Percentiles rank a stretch among this genome's conserved stretches.
These are phyloP conservation scores for Coriolopsis trogii DNA, from an alignment of 1,284 basidiomycete species.

Conservation along the genomic window DNA sequence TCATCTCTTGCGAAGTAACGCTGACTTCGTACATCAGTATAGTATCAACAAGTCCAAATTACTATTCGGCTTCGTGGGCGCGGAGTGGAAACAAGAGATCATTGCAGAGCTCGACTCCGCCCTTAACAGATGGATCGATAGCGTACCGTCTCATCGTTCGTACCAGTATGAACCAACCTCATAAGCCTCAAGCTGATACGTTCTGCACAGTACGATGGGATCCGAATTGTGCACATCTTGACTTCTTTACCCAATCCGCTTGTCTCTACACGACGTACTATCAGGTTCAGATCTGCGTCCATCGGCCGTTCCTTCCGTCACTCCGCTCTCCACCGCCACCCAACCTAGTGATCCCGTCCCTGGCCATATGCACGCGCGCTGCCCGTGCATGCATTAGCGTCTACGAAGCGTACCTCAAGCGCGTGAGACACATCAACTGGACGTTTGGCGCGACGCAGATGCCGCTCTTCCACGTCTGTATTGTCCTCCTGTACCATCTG, in stretches of 20 bases:
- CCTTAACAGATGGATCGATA: slow-evolving; percentile 65
- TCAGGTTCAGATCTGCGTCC: slow-evolving; percentile 76
- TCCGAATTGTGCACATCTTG: slow-evolving; percentile 55
- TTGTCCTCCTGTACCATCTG: too few relatives aligned
- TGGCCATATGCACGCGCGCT: too few relatives aligned
- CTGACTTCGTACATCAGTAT: slow-evolving; percentile 40
- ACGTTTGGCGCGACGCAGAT: too few relatives aligned
- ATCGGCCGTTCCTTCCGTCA: slow-evolving; percentile 81
- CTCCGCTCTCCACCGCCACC: slow-evolving; percentile 51
- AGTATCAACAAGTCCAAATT: slow-evolving; percentile 58
- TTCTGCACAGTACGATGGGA: slow-evolving; percentile 53
- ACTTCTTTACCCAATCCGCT: slow-evolving; percentile 74
- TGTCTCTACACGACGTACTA: slow-evolving; percentile 71
- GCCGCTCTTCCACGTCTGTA: too few relatives aligned
- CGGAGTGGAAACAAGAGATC: slow-evolving; percentile 53
- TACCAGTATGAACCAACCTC: too few relatives aligned
- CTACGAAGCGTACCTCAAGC: too few relatives aligned
- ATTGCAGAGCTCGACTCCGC: slow-evolving; percentile 62
- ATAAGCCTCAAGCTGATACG: too few relatives aligned
- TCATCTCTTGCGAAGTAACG: neutral
- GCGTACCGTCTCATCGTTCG: slow-evolving; percentile 49
- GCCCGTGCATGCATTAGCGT: too few relatives aligned
- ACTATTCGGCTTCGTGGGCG: slow-evolving; percentile 47
- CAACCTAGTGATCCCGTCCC: too few relatives aligned
- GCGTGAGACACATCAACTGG: too few relatives aligned